Conservation (phyloP, 495 filamentous ascomycete genomes). For the Aspergillus baeticus region DNA sequence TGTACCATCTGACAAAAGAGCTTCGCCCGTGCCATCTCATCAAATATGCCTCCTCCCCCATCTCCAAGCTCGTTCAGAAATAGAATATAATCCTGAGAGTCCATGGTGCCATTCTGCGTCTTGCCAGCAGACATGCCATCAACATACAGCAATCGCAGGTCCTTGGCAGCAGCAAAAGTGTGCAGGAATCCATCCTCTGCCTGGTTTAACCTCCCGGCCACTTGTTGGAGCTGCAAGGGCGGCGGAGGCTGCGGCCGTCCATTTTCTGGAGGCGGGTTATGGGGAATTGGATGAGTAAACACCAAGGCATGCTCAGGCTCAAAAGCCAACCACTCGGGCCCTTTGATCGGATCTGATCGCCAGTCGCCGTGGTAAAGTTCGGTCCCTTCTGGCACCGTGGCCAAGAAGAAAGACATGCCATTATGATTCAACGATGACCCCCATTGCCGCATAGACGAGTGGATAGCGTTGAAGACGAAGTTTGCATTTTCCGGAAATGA, state of each 20-base stretch:
- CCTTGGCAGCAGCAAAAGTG: slow-evolving; percentile 47
- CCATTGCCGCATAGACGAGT: slow-evolving; percentile 69
- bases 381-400: slow-evolving; percentile 54
- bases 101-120: slow-evolving; percentile 54
- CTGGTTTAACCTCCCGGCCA: not conserved
- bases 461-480: slow-evolving; percentile 66
- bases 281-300: slow-evolving; percentile 38
- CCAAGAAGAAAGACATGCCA: slow-evolving; percentile 64
- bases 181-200: slow-evolving; percentile 40
- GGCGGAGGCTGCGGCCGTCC: not conserved
- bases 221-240: not conserved
- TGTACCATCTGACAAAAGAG: slow-evolving; percentile 49
- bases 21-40: slow-evolving; percentile 47
- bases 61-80: slow-evolving; percentile 18
- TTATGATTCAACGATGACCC: slow-evolving; percentile 68
- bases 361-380: slow-evolving; percentile 62
- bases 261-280: slow-evolving; percentile 11
- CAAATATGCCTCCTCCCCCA: slow-evolving; percentile 4
- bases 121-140: slow-evolving; percentile 61
- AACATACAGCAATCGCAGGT: slow-evolving; percentile 56
- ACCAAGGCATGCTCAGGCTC: slow-evolving; percentile 65
- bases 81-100: slow-evolving; percentile 56
- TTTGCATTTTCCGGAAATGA: slow-evolving; percentile 42
- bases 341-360: slow-evolving; percentile 35
- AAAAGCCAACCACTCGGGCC: slow-evolving; percentile 67